Evolutionary conservation across 148 eudicot species (phyloP), one percentile per base, ranked within the genome.

Genomic region (Chenopodium album): DNA sequence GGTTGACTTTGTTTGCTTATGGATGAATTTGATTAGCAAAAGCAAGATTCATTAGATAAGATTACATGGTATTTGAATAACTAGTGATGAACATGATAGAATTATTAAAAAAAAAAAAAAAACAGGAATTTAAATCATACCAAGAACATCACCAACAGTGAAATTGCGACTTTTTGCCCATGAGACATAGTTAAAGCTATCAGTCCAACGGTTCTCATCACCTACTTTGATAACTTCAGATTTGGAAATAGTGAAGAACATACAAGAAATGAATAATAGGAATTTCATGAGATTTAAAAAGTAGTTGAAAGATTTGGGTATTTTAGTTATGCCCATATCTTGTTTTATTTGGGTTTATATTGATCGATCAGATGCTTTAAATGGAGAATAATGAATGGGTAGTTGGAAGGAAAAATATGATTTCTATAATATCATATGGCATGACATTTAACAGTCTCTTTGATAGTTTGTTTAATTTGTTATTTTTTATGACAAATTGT

Each of bases 101-200:
- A 52, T 26, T 14, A 34, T 34, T n/a, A n/a, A n/a, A n/a, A n/a
- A n/a, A 32, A 41, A 0, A 23, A n/a, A 20, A 63, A 9, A 70
- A 13, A 19, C 26, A 52, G 20, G 63, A 29, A 77, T 16, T 82
- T 37, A 73, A 62, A 73, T 34, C 71, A 64, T 88, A 90, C 92
- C 92, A 62, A 90, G 88, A 78, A 85, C 82, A 67, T 90, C 92
- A 26, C 89, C 91, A 71, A 87, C 88, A 2, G 29, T 76, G 41
- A 87, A 90, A 50, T 76, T 84, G 69, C 75, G 52, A n/a, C 74
- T 73, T 16, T 79, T 16, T 9, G 88, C 84, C 92, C 92, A 90
- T 9, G 73, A 11, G 59, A 74, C 67, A 75, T 88, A 90, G 64
- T 80, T 72, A 22, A 72, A 68, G 52, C 88, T 84, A 34, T 88